A percentile compares a stretch with the other conserved stretches of the same genome.
Conservation (phyloP, 2,329 filamentous ascomycete species). For the Hawksworthiomyces lignivorus region DNA sequence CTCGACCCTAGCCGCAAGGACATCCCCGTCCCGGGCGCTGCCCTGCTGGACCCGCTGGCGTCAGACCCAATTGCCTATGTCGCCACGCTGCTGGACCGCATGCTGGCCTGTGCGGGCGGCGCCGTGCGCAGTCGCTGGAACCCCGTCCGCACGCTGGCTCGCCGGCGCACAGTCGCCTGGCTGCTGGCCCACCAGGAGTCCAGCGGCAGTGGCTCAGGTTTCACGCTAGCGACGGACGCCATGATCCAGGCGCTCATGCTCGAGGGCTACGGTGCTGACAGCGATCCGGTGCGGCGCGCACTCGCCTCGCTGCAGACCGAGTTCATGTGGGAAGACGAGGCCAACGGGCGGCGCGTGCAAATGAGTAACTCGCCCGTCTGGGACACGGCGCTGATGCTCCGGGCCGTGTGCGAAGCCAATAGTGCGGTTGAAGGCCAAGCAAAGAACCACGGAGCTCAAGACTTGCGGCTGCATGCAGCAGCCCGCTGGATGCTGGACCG, state of each 20-base stretch:
- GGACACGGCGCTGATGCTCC: conserved; percentile 28
- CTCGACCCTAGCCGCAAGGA: conserved; percentile 13
- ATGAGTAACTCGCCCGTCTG: conserved; percentile 23
- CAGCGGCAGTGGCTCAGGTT: conserved; percentile 21
- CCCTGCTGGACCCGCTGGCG: not conserved
- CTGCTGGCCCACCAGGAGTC: conserved; percentile 22
- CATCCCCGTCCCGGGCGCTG: not conserved
- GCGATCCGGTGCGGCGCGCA: not conserved
- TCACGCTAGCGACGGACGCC: conserved; percentile 20
- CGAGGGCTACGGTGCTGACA: conserved; percentile 4
- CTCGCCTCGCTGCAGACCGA: conserved; percentile 2
- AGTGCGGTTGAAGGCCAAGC: not conserved
- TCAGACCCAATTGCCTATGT: conserved; percentile 1
- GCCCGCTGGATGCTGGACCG: conserved; percentile 16
- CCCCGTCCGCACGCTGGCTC: conserved; percentile 13
- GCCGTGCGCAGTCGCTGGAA: conserved; percentile 1
- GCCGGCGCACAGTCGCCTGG: conserved; percentile 20
- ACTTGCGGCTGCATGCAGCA: conserved; percentile 1
- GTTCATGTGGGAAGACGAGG: conserved; percentile 13
- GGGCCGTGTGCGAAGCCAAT: conserved; percentile 20
- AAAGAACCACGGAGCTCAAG: not conserved
- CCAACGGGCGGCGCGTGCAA: conserved; percentile 22
- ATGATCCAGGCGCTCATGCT: conserved; percentile 5
- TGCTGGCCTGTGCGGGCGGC: conserved; percentile 15
- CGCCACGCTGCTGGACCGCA: not conserved